Base-by-base conservation (phyloP, 2,329 filamentous ascomycete genomes). In the Byssothecium circinans region DNA sequence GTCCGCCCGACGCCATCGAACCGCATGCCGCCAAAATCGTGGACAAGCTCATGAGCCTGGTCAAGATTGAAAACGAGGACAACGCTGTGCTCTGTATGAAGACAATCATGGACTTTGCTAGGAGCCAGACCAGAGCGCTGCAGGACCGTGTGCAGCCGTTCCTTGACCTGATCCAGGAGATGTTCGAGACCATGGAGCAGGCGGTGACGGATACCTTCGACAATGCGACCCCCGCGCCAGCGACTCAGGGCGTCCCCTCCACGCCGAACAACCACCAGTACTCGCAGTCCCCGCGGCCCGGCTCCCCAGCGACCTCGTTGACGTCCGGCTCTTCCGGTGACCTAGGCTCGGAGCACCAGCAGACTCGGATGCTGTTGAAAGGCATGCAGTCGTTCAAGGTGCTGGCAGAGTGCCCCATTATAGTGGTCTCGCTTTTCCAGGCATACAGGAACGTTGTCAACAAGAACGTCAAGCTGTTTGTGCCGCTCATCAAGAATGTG, bases 301-400 rank as follows among this genome's bases (percentile, higher is more conserved):
- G 87, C 43, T 99, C 95, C 2, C 94, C 95, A 3, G 88, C 91
- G 7, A 86, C 89, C 1, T 88, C 89, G 1, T 86, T 91, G 8
- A 86, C 88, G 2, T 87, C 90, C 1, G 83, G 89, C 2, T 81
- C 69, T n/a, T 58, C 69, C 19, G 65, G 86, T 15, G 94, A 97
- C 53, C 81, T 96, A 41, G 89, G 85, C 5, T 81, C 85, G 12
- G 91, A 96, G 60, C 87, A 90, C 61, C 89, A 92, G 65, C 87
- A 91, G 61, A 84, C 83, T 45, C 85, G 91, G 49, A 87, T 89
- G 40, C 74, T 99, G 27, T 77, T 91, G 45, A 95, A 90, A 72
- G 94, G 94, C 23, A 96, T 96, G 89, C 90, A 96, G 68, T 99
- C 94, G 1, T 99, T 99, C 81, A 99, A 97, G 71, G 92, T 99